phyloP scores from a whole-genome alignment of 176 grass and related monocot species.

The Musa schizocarpa region DNA sequence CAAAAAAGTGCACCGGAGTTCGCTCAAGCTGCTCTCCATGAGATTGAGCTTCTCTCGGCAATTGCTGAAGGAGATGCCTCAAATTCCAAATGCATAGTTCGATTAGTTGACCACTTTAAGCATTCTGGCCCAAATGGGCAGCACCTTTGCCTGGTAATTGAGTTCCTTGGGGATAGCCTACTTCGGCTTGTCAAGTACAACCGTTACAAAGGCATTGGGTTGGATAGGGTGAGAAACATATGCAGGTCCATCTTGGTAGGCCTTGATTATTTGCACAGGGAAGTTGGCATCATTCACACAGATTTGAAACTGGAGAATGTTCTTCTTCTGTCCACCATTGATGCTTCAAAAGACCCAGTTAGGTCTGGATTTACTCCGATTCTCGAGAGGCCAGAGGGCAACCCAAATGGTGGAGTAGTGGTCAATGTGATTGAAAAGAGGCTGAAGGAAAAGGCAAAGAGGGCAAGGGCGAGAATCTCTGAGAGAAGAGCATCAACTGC shows the following conservation, averaged over 20 bases:
- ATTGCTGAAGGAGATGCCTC: conserved; percentile 52
- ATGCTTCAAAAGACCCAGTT: conserved; percentile 79
- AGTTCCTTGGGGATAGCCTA: conserved; percentile 95
- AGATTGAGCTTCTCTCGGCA: conserved; percentile 77
- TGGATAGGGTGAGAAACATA: conserved; percentile 54
- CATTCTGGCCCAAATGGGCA: conserved; percentile 86
- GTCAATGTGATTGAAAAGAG: conserved; percentile 74
- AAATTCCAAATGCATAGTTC: conserved; percentile 76
- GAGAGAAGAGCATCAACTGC: conserved; percentile 60
- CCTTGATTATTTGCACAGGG: conserved; percentile 82
- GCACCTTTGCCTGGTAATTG: conserved; percentile 86
- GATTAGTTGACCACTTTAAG: conserved; percentile 88
- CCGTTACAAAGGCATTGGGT: conserved; percentile 81
- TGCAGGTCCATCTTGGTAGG: conserved; percentile 86
- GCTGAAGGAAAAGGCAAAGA: conserved; percentile 75
- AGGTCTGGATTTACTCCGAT: conserved; percentile 62
- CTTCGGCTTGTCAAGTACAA: conserved; percentile 88
- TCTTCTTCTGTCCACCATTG: conserved; percentile 82
- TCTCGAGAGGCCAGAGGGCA: conserved; percentile 76
- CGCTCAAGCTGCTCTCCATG: conserved; percentile 91
- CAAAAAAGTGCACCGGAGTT: conserved; percentile 90
- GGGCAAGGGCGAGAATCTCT: conserved; percentile 78
- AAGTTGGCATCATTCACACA: conserved; percentile 87
- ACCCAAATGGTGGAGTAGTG: conserved; percentile 44
- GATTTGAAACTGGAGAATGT: conserved; percentile 93